These are phyloP conservation scores for Brassica incana DNA, from an alignment of 345 rosid genomes.

Conservation along the genomic window DNA sequence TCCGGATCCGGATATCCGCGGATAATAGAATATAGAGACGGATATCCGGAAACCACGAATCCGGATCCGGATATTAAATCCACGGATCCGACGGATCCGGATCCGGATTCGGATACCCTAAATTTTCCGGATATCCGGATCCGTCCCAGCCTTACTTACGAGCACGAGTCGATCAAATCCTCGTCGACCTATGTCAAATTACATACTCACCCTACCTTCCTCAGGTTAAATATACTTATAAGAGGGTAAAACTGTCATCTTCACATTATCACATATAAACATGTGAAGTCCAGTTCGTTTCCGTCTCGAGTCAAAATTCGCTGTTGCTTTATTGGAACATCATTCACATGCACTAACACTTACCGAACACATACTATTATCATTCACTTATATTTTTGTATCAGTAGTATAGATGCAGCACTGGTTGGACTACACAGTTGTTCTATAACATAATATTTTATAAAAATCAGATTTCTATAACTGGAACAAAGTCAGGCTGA, in stretches of 20 bases:
- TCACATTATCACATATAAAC: not conserved
- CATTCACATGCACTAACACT: not conserved
- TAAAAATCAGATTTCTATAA: slow-evolving; percentile 76
- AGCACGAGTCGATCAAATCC: slow-evolving; percentile 15
- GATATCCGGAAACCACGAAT: too few relatives aligned
- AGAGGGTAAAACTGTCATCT: slow-evolving; percentile 7
- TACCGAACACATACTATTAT: not conserved
- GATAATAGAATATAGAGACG: too few relatives aligned
- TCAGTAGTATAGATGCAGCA: not conserved
- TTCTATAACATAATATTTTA: not conserved
- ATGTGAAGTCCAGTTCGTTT: slow-evolving; percentile 33
- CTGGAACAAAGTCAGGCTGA: slow-evolving; percentile 91
- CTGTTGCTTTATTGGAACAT: slow-evolving; percentile 17
- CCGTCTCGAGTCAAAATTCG: not conserved
- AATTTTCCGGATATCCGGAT: too few relatives aligned
- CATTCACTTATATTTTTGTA: not conserved
- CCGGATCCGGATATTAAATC: too few relatives aligned
- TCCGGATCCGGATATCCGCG: too few relatives aligned
- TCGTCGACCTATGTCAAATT: not conserved
- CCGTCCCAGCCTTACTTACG: not conserved
- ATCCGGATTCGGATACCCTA: too few relatives aligned
- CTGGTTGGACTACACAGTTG: slow-evolving; percentile 3
- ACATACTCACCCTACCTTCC: not conserved
- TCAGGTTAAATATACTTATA: not conserved
- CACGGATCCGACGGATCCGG: too few relatives aligned